These are phyloP conservation scores for Quercus gilva DNA, from an alignment of 306 rosid species.

Conservation along the genomic window DNA sequence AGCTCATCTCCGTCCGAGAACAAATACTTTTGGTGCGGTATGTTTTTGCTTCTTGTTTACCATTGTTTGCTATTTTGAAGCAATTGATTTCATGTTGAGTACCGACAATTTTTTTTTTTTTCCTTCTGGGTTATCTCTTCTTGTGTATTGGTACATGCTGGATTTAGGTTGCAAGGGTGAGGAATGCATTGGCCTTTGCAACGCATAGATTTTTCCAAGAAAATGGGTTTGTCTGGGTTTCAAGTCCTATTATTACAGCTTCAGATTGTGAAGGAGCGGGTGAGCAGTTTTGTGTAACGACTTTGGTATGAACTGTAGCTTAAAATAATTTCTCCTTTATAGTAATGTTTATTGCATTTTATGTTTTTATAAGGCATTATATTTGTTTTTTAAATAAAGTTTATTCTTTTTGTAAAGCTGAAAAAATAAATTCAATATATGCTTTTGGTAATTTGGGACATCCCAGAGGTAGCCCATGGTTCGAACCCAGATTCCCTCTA, in stretches of 20 bases:
- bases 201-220: constrained; percentile 96
- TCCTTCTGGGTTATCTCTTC: not conserved
- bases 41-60: constrained; percentile 31
- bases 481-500: too few relatives aligned
- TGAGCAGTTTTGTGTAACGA: constrained; percentile 95
- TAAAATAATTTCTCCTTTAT: constrained; percentile 13
- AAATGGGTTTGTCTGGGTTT: constrained; percentile 86
- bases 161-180: constrained; percentile 87
- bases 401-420: not conserved
- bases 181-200: constrained; percentile 86
- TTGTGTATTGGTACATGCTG: constrained; percentile 15
- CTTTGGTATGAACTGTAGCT: constrained; percentile 63
- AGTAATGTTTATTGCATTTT: constrained; percentile 18
- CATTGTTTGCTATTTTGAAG: not conserved
- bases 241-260: constrained; percentile 92
- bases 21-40: constrained; percentile 98
- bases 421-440: not conserved
- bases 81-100: constrained; percentile 8
- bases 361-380: not conserved
- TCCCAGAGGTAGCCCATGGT: too few relatives aligned
- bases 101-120: not conserved
- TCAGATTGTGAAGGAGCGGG: constrained; percentile 99
- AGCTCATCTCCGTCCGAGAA: constrained; percentile 95
- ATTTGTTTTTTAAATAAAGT: not conserved
- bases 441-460: too few relatives aligned